These are phyloP conservation scores for Neoscytalidium dimidiatum DNA, from an alignment of 2,329 filamentous ascomycete genomes.

Conservation along the genomic window DNA sequence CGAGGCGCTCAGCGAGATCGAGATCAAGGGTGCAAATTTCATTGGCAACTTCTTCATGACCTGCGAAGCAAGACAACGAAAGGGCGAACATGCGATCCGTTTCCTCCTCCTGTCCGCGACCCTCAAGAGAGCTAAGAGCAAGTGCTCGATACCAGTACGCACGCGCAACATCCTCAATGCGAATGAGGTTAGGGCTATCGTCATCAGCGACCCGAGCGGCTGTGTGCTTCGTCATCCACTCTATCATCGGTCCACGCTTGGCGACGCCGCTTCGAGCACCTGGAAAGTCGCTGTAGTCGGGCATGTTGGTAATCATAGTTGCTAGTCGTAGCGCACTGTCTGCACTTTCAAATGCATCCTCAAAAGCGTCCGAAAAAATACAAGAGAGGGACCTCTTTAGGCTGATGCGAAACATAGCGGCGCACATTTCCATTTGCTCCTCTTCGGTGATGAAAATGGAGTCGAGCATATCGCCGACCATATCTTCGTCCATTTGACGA, in stretches of 20 bases:
- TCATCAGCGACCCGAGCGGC: not conserved
- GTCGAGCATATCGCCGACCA: not conserved
- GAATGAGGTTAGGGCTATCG: not conserved
- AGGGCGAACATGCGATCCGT: conserved; percentile 1
- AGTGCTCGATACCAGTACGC: conserved; percentile 6
- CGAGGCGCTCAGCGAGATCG: not conserved
- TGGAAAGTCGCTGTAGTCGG: not conserved
- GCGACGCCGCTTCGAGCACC: not conserved
- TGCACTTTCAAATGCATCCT: not conserved
- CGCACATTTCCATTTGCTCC: not conserved
- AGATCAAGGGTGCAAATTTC: not conserved
- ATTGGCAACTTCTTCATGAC: not conserved
- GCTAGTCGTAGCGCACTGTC: not conserved
- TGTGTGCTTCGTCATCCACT: not conserved
- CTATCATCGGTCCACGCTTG: not conserved
- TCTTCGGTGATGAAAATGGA: not conserved
- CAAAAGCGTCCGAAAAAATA: not conserved
- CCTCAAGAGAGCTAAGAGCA: not conserved
- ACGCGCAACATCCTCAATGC: not conserved
- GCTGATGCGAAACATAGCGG: not conserved
- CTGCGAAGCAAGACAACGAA: not conserved
- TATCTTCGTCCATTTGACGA: not conserved
- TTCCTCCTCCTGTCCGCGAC: not conserved
- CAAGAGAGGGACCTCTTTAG: not conserved
- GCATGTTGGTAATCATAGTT: not conserved